phyloP scores from a whole-genome alignment of 306 rosid species.

The Pyrus betulifolia region DNA sequence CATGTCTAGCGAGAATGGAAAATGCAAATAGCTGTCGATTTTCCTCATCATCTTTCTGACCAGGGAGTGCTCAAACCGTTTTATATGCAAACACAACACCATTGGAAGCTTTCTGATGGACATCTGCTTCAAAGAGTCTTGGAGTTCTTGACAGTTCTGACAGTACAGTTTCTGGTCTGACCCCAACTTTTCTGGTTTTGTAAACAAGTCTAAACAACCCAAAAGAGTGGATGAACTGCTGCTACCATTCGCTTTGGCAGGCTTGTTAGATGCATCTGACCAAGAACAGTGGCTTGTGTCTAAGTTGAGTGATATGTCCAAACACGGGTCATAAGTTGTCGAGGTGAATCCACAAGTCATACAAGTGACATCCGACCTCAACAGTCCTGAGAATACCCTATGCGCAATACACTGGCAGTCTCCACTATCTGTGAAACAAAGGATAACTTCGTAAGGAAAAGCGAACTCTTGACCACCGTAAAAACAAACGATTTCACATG shows the following conservation, averaged over 20 bases:
- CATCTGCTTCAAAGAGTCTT: constrained; percentile 72
- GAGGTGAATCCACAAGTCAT: constrained; percentile 88
- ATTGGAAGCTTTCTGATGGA: constrained; percentile 73
- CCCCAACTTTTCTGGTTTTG: constrained; percentile 85
- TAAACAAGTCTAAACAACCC: constrained; percentile 80
- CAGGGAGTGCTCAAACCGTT: constrained; percentile 75
- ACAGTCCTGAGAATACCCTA: constrained; percentile 64
- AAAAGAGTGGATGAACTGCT: constrained; percentile 46
- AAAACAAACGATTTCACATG: neutral
- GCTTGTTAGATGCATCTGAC: constrained; percentile 36
- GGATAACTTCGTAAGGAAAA: constrained; percentile 11
- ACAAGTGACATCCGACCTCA: constrained; percentile 90
- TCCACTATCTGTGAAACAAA: constrained; percentile 42
- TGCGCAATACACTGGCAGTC: constrained; percentile 86
- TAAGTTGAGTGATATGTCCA: constrained; percentile 82
- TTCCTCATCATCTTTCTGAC: constrained; percentile 55
- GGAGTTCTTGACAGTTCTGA: constrained; percentile 59
- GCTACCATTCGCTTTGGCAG: constrained; percentile 31
- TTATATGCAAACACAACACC: constrained; percentile 73
- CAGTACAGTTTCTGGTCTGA: constrained; percentile 88
- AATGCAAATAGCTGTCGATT: constrained; percentile 66
- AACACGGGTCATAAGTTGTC: constrained; percentile 79
- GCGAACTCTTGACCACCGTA: constrained; percentile 5
- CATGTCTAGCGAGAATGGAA: constrained; percentile 82
- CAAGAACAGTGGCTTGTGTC: constrained; percentile 23